Evolutionary conservation across 768 basidiomycete species (phyloP), one percentile per base, ranked within the genome.

Genomic region (Tulasnella sp.): DNA sequence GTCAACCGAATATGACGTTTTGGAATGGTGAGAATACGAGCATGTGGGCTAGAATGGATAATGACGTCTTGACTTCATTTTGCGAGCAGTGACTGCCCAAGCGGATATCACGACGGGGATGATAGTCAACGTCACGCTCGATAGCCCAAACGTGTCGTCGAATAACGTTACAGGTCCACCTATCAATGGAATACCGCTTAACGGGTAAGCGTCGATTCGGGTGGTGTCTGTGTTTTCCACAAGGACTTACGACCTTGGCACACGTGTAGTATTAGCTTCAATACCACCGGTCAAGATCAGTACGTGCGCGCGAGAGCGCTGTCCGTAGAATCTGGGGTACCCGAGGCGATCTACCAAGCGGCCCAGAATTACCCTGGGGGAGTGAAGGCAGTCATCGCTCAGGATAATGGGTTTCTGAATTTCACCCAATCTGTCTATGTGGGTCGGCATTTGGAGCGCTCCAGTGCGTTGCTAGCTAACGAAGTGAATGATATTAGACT

Each of bases 321-420:
- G 2, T 70, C 79, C 2, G 76, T 75, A 0, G 69, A 65, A 27
- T 70, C 76, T n/a, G 73, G 75, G n/a, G 65, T 86, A 0, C 74
- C 84, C 14, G 76, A 75, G 6, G 77, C 84, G 4, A 77, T 85
- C 17, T 81, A 79, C 61, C 74, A 73, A 8, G 69, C 70, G 48
- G 82, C 59, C 14, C 37, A 31, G 9, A 21, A 11, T 6, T 41
- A 54, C 17, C 45, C 45, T 46, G 66, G 67, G 19, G 79, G 79
- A 2, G 63, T 67, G 0, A 67, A 74, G 48, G 65, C 73, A 1
- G 71, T 71, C 6, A 84, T 82, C 63, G 71, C 76, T 59, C 57
- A 70, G 23, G 61, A 71, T 1, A 73, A 75, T 48, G 77, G 75
- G 0, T 81, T 84, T 62, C 61, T 79, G 61, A 73, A 77, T 62